Evolutionary conservation across 352 stramenopile genomes (phyloP), one percentile per base, ranked within the genome.

Genomic region (Pythium brachiatum): DNA sequence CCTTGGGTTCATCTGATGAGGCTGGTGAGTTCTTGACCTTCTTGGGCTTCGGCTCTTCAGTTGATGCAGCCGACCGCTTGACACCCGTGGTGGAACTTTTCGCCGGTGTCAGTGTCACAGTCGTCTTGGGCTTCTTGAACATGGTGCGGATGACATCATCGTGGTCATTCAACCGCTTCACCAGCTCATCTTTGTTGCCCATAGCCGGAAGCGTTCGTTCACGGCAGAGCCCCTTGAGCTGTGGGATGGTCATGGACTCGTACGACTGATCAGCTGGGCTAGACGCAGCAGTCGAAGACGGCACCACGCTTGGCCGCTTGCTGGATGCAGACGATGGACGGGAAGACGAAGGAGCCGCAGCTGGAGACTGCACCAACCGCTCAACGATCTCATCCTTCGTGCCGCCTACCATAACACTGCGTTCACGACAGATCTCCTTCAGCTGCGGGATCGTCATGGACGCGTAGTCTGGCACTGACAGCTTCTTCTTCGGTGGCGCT

Each of bases 51-150:
- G 39, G 51, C 23, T 48, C 39, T 9, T 47, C 51, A 11, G 0
- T n/a, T 3, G 32, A 20, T 0, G n/a, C n/a, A n/a, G 36, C 48
- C 9, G 31, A 31, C 16, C 57, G 47, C 26, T 64, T 54, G 12
- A 32, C 27, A 7, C 25, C 18, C 6, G 13, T 23, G 3, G 13
- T 38, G 3, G 20, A 34, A 36, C 20, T 54, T 18, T 12, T 25
- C 9, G 15, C 50, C n/a, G n/a, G n/a, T 25, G 26, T 34, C 11
- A 8, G 7, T 8, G 51, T 21, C 4, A 13, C 9, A 34, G 36
- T 16, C 11, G n/a, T 48, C 44, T 68, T 68, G 31, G 53, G 60
- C 18, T 62, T 68, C 44, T 68, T 68, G 27, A 68, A 68, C 60
- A 57, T 68, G 1, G 29, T 38, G 2, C 60, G 60, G 2, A 68